Evolutionary conservation across 257 asterid genomes (phyloP), one percentile per base, ranked within the genome.

Genomic region (Leonotis leonurus): DNA sequence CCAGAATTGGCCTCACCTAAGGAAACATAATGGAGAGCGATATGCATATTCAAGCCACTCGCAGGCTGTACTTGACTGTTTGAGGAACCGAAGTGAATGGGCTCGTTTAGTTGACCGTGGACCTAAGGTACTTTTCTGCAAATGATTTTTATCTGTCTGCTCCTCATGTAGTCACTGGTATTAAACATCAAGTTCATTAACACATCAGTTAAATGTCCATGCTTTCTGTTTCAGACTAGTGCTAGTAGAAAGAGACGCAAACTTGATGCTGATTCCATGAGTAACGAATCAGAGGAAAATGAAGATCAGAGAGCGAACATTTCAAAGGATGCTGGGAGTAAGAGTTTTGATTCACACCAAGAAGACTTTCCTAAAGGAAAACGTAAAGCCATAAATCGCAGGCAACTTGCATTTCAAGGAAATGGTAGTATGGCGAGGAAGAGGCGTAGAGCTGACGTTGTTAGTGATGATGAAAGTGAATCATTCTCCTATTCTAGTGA

Each of bases 51-150:
- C 98, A 60, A 88, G 95, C 74, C 98, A 88, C 79, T 81, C 91
- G n/a, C 96, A 88, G 67, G 98, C 98, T 61, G 98, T 90, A 27
- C 95, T 90, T 65, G 98, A 90, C 70, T 90, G 98, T 80, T 82
- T 90, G 65, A 84, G 98, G 80, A 90, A 90, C 69, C 87, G 96
- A 75, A 88, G 84, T 70, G 98, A 88, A 83, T 90, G 98, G 98
- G 85, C 96, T 37, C 90, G 91, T 66, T 78, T 90, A 71, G 94
- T 90, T 68, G 98, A 90, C 76, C 98, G 98, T 63, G 98, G 98
- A 71, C 91, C 98, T 61, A 90, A 88, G 91, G 96, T 90, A 80
- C 51, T 60, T n/a, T 70, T 8, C 18, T 62, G 36, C 27, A 14
- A 11, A 50, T 9, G 12, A 45, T n/a, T n/a, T 21, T 21, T 11